Evolutionary conservation across 768 basidiomycete species (phyloP).

Genomic region (Epithele typhae): DNA sequence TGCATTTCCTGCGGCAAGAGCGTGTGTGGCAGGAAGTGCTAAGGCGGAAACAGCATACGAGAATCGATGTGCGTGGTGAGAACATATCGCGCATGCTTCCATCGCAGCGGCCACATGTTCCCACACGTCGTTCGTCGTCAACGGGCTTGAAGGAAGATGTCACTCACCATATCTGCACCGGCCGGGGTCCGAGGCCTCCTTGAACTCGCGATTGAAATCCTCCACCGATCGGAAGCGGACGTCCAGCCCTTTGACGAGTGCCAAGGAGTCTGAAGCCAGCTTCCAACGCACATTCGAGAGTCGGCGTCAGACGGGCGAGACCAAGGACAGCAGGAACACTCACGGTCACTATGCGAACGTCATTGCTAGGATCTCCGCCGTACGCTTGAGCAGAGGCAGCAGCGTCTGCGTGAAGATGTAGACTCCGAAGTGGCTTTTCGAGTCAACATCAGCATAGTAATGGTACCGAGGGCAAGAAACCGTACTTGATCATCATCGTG

Average conservation of each 20-base stretch:
- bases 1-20: too few relatives aligned
- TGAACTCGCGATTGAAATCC: neutral
- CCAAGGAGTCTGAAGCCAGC: constrained; percentile 13
- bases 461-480: neutral
- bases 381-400: constrained; percentile 27
- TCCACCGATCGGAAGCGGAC: neutral
- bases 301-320: too few relatives aligned
- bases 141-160: too few relatives aligned
- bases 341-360: constrained; percentile 31
- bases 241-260: neutral
- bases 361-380: constrained; percentile 24
- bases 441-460: constrained; percentile 27
- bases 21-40: too few relatives aligned
- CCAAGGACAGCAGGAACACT: neutral
- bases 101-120: too few relatives aligned
- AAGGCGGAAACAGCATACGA: too few relatives aligned
- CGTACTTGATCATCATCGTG: constrained; percentile 42
- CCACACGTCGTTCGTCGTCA: too few relatives aligned
- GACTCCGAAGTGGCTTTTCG: constrained; percentile 29
- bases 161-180: neutral
- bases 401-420: constrained; percentile 27
- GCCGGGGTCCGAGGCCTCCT: neutral
- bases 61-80: too few relatives aligned
- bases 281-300: constrained; percentile 4
- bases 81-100: too few relatives aligned